Evolutionary conservation across 176 grass and related monocot species (phyloP).

Genomic region (Bolboschoenus planiculmis): DNA sequence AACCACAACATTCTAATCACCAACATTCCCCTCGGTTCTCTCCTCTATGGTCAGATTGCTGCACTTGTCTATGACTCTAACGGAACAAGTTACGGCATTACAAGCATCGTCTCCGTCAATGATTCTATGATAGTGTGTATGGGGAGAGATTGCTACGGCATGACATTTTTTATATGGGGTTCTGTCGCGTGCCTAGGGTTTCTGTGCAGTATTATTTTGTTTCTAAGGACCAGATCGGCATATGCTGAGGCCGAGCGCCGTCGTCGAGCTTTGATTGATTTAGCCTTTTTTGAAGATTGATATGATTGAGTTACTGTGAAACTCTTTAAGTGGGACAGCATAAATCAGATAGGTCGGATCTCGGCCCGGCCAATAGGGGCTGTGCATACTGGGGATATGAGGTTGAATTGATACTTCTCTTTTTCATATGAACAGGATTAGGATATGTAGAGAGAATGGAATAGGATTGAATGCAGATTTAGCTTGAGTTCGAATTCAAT

Average conservation of each 20-base stretch:
- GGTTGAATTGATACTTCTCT: too few species aligned
- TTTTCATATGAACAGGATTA: too few species aligned
- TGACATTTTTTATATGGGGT: slow-evolving; percentile 67
- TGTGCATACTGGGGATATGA: too few species aligned
- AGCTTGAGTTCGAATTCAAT: too few species aligned
- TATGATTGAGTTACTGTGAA: background rate
- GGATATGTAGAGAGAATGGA: too few species aligned
- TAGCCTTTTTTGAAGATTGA: slow-evolving; percentile 10
- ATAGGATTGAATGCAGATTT: too few species aligned
- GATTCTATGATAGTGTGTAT: slow-evolving; percentile 71
- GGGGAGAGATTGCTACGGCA: slow-evolving; percentile 73
- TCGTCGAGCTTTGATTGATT: slow-evolving; percentile 1
- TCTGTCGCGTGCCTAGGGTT: slow-evolving; percentile 57
- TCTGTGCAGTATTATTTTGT: slow-evolving; percentile 46
- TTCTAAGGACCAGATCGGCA: slow-evolving; percentile 48
- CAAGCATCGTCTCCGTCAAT: background rate
- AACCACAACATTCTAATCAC: slow-evolving; percentile 98
- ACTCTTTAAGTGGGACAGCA: too few species aligned
- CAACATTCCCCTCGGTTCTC: slow-evolving; percentile 82
- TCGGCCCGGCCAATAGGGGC: too few species aligned
- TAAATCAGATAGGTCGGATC: too few species aligned
- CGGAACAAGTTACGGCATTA: slow-evolving; percentile 25
- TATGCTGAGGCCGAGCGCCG: slow-evolving; percentile 29
- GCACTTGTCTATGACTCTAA: slow-evolving; percentile 72
- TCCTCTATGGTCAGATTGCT: slow-evolving; percentile 78